Base-by-base conservation (phyloP, 345 rosid species). In the Camelina neglecta region DNA sequence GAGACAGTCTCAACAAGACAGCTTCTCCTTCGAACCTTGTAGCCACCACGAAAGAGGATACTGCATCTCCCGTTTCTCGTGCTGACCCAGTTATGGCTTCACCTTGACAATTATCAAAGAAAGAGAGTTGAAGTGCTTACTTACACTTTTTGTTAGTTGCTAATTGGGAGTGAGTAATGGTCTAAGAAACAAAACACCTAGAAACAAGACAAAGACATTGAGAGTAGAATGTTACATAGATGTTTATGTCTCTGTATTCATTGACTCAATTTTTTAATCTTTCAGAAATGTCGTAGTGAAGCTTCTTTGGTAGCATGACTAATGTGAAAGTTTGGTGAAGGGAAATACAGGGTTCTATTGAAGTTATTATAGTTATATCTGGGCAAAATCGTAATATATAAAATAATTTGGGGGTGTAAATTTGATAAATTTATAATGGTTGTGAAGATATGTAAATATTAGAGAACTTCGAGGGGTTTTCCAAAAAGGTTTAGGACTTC, bases 31-130 rank as follows among this genome's bases (percentile, higher is more conserved):
- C 76, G 0, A 91, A 88, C 82, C 86, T 56, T 5, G 94, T 85
- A 12, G 84, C 93, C 54, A 79, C 84, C 38, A 76, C 95, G 4
- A 94, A 94, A 75, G 95, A 92, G 74, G 95, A 92, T 39, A 74
- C 81, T 7, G 86, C 84, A 44, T 88, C 94, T 59, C 90, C 84
- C 39, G 79, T 84, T 75, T 82, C 93, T 4, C 84, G 84, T 75
- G 75, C 89, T 0, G 96, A 90, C 48, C 65, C 90, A 13, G 81
- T 85, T 74, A 77, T 85, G 5, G 84, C 82, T 23, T 92, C 97
- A 54, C 97, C 93, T 0, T 94, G 84, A 88, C 13, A 86, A 74
- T 81, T 81, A 39, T 26, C 73, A 60, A 26, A 15, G 21, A 24
- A 77, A 75, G 73, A 73, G 73, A 58, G 50, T n/a, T 67, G 74